Base-by-base conservation (phyloP, 2,329 filamentous ascomycete species). In the Aspergillus viridinutans region DNA sequence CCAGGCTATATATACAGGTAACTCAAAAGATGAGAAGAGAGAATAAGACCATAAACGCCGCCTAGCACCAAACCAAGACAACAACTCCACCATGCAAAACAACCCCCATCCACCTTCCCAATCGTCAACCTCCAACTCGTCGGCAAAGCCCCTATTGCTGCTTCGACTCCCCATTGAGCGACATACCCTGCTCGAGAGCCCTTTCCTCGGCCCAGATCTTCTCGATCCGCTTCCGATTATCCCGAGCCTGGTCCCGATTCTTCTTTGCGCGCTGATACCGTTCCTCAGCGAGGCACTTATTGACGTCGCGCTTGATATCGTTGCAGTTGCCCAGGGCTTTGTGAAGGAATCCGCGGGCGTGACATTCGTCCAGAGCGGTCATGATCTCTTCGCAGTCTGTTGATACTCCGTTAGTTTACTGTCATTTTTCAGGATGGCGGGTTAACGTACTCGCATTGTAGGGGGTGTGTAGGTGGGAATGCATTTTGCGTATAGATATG, bases 391-490 rank as follows among this genome's bases (percentile, higher is more conserved):
- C 90, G 83, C 94, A 99, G 69, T 89, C 94, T 99, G 52, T 63
- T 61, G 49, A 42, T 42, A n/a, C 23, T 17, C 26, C 28, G 23
- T 59, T 58, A 62, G 52, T 58, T 14, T 47, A 51, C 23, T 38
- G 35, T 5, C 25, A 28, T n/a, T 58, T 42, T 9, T 50, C 49
- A 45, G 45, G 28, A 35, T 50, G 50, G 51, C 25, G 54, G 51
- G 53, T 40, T 69, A 48, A 73, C 77, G 47, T 83, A 96, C 93
- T 92, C 66, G 85, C 81, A 67, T 96, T 96, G 72, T 96, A 88
- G 73, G 94, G 91, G 28, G 91, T 96, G 72, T 97, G 92, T 2
- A 99, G 80, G 79, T 97, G 93, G 54, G 94, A 95, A 90, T 99
- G 94, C 94, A 99, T 99, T 48, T 67, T 84, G 73, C 5, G 4